Conservation (phyloP, 441 rosid genomes). For the Pelargonium citronellum region DNA sequence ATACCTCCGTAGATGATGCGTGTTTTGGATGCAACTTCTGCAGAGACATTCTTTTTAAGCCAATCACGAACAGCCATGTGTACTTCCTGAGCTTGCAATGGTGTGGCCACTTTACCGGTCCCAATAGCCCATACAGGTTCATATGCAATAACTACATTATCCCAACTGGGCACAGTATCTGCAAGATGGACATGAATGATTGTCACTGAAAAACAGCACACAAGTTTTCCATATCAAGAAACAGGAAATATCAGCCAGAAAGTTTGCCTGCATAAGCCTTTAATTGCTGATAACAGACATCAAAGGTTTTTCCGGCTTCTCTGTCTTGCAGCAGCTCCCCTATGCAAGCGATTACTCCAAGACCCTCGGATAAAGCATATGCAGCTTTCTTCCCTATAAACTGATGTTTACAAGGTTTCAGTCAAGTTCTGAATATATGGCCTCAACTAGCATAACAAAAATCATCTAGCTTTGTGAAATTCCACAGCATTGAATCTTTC, state of each 20-base stretch:
- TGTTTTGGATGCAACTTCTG: slow-evolving; percentile 78
- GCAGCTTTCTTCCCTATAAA: slow-evolving; percentile 97
- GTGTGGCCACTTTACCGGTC: slow-evolving; percentile 92
- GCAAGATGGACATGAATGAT: slow-evolving; percentile 17
- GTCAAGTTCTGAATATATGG: slow-evolving; percentile 8
- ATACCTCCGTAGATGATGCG: slow-evolving; percentile 95
- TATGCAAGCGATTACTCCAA: slow-evolving; percentile 86
- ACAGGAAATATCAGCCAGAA: slow-evolving; percentile 13
- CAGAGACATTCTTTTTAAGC: slow-evolving; percentile 83
- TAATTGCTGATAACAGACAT: slow-evolving; percentile 77
- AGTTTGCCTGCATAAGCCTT: slow-evolving; percentile 76
- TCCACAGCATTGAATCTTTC: slow-evolving; percentile 8
- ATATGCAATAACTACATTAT: slow-evolving; percentile 79
- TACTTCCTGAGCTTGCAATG: slow-evolving; percentile 92
- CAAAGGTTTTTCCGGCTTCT: slow-evolving; percentile 91
- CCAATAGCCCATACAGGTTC: slow-evolving; percentile 99
- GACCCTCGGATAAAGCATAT: slow-evolving; percentile 72
- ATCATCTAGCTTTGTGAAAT: slow-evolving; percentile 7
- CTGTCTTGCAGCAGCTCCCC: slow-evolving; percentile 83
- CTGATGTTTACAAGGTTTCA: slow-evolving; percentile 35
- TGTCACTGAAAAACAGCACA: slow-evolving; percentile 5
- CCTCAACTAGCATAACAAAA: neutral
- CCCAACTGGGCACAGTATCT: slow-evolving; percentile 92
- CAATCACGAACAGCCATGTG: slow-evolving; percentile 82
- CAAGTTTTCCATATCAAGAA: slow-evolving; percentile 5